Evolutionary conservation across 2,329 filamentous ascomycete genomes (phyloP).

Genomic region (Fusarium tricinctum): DNA sequence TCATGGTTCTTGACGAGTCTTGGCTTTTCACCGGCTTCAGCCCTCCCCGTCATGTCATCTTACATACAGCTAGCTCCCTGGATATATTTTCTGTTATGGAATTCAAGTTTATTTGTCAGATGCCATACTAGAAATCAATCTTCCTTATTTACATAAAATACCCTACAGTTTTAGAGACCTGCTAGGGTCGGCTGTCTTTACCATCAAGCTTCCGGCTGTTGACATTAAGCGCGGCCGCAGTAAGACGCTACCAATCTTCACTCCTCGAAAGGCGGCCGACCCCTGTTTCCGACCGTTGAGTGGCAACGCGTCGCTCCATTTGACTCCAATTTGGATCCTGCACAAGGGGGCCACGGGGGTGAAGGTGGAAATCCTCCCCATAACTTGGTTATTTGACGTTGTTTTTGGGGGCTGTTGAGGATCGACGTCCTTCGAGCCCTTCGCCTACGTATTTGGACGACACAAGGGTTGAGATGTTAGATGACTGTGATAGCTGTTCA

Average conservation of each 20-base stretch:
- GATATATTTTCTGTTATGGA: not conserved
- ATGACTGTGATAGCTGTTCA: not conserved
- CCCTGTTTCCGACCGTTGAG: conserved; percentile 37
- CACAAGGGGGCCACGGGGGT: conserved; percentile 1
- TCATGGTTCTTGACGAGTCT: not conserved
- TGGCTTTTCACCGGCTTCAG: conserved; percentile 11
- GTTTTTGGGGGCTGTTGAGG: conserved; percentile 27
- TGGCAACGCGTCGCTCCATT: conserved; percentile 38
- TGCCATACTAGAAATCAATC: conserved; percentile 2
- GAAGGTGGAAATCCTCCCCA: not conserved
- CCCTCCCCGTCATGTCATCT: conserved; percentile 15
- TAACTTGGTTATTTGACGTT: conserved; percentile 14
- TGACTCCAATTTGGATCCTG: conserved; percentile 19
- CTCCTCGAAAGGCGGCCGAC: conserved; percentile 36
- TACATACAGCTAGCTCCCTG: conserved; percentile 4
- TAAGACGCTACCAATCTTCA: conserved; percentile 8
- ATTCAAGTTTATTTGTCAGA: conserved; percentile 24
- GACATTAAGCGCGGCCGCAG: conserved; percentile 30
- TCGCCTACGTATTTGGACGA: conserved; percentile 9
- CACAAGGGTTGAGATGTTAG: not conserved
- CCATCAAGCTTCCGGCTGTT: conserved; percentile 34
- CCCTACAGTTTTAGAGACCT: conserved; percentile 12
- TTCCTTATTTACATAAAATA: not conserved
- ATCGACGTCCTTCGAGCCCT: conserved; percentile 23
- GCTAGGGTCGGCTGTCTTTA: conserved; percentile 19